These are phyloP conservation scores for Fusarium palustre DNA, from an alignment of 2,329 filamentous ascomycete species.

Conservation along the genomic window DNA sequence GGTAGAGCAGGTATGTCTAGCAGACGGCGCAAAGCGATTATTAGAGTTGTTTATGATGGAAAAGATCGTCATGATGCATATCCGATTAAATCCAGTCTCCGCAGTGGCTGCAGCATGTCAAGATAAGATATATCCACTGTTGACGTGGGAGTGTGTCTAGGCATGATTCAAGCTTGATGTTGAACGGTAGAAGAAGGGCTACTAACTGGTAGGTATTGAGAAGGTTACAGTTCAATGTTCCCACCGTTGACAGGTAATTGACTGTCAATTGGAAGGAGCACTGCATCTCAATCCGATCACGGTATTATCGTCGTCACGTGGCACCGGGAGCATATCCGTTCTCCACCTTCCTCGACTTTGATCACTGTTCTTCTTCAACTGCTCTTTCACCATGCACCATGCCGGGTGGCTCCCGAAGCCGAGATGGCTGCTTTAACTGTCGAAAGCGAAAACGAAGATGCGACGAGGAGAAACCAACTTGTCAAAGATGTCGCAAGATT, in stretches of 20 bases:
- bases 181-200: not conserved
- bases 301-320: conserved; percentile 15
- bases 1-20: too few relatives aligned
- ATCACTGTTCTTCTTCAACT: not conserved
- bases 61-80: conserved; percentile 13
- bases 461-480: conserved; percentile 50
- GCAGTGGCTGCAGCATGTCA: conserved; percentile 15
- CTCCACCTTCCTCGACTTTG: conserved; percentile 4
- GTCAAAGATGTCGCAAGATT: conserved; percentile 26
- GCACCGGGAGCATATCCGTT: conserved; percentile 15
- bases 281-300: not conserved
- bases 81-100: conserved; percentile 24
- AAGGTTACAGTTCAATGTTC: not conserved
- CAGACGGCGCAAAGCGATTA: not conserved
- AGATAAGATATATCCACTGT: too few relatives aligned
- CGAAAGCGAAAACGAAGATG: conserved; percentile 64
- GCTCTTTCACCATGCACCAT: conserved; percentile 32
- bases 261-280: not conserved
- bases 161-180: not conserved
- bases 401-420: conserved; percentile 41
- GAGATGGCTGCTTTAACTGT: conserved; percentile 57
- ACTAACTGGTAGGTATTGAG: too few relatives aligned
- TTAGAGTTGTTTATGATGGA: not conserved
- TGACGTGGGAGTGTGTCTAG: too few relatives aligned
- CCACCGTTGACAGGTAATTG: not conserved